Base-by-base conservation (phyloP, 2,329 filamentous ascomycete species). In the Stemphylium beticola region DNA sequence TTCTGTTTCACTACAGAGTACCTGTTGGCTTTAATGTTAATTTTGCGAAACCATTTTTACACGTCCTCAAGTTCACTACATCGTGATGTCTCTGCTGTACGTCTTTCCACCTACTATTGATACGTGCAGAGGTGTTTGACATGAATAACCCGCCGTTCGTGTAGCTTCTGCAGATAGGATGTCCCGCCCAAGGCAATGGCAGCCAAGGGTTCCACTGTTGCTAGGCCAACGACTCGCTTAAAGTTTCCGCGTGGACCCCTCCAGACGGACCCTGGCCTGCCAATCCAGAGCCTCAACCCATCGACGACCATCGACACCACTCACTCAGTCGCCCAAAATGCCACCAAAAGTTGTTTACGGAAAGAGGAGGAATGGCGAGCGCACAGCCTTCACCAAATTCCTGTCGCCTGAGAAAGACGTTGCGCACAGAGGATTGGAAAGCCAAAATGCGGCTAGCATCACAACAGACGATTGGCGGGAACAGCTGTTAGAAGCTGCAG, bases 371-470 rank as follows among this genome's bases (percentile, higher is more conserved):
- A 60, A 48, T 4, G 74, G 75, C 6, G 45, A 67, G 3, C 72
- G 71, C 49, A 46, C 54, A 1, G 61, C 57, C 29, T 73, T 65
- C 45, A 51, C 61, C 4, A 68, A 67, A 33, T 68, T 72, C 20
- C 43, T 74, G 4, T 66, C 65, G 14, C 65, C 69, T 4, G 65
- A 66, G 39, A 69, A 69, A 54, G 66, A 65, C 26, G 55, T 41
- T 60, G 32, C 49, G 34, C 24, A 49, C 33, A 39, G 20, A 20
- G 34, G 22, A 11, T 11, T 34, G 2, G 34, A 29, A 31, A 12
- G 31, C 33, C 33, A 40, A 50, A 54, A 45, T 50, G 34, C 34
- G 36, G 37, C 15, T 14, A 56, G 36, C 18, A 48, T 12, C 33
- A 40, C 24, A 15, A 33, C 55, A 46, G 39, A 49, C 11, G 43